Evolutionary conservation across 176 grass and related monocot species (phyloP), one percentile per base, ranked within the genome.

Genomic region (Carex scoparia): DNA sequence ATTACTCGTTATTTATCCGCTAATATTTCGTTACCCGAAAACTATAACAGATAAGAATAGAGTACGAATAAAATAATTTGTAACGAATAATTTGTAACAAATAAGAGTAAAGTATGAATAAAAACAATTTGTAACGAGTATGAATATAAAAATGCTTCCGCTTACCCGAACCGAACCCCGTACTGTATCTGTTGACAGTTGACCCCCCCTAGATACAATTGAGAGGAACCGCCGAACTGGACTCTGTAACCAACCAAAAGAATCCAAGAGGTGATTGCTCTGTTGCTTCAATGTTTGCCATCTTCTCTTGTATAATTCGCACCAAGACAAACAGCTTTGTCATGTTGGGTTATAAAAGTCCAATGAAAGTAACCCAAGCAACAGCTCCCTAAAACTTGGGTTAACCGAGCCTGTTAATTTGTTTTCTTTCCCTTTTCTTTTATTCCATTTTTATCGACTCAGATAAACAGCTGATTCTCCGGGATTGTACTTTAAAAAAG

Each of bases 171-270:
- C 23, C 23, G 23, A 23, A 23, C 23, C 23, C 23, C 23, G 23
- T 23, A 23, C 23, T 23, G 23, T 23, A 23, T 23, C 23, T 23
- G 23, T 23, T 23, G 23, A 23, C 23, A 23, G 23, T 23, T 23
- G 23, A 23, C 23, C 23, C 23, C 23, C 23, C 23, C 23, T 23
- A 23, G 23, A 23, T 23, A 84, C 38, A 85, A 81, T 70, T 90
- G 87, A 61, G 63, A 83, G 67, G 58, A 80, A 33, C 33, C 63
- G 79, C 71, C 80, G 49, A 72, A 69, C 83, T 66, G n/a, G 85
- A 23, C 56, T 16, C 10, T 13, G 10, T 13, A 66, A 32, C 64
- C 64, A 66, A 66, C 10, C 28, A 66, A 66, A 66, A 66, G 3
- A 32, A 2, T 35, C 30, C 3, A 13, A 69, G 7, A 23, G 19